Base-by-base conservation (phyloP, 2,329 filamentous ascomycete genomes). In the Xylariaceae sp. region DNA sequence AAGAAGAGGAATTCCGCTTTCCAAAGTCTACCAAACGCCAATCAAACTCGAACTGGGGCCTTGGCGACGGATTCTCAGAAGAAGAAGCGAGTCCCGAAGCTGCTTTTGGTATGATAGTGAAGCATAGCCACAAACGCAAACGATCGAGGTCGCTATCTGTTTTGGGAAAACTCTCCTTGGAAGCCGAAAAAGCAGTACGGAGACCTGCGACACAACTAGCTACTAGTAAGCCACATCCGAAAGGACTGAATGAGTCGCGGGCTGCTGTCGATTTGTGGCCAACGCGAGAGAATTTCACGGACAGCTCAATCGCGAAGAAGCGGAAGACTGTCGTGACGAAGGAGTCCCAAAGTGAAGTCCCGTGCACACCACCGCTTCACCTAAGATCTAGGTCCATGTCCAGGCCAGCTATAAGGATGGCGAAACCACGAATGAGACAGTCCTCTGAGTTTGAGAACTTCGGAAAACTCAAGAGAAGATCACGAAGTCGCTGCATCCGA, bases 41-140 rank as follows among this genome's bases (percentile, higher is more conserved):
- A 34, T 62, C 62, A 8, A 61, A 68, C 48, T 55, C 62, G 1
- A n/a, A 48, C 13, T 72, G 70, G 70, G 53, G 55, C 2, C 37
- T 62, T 50, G 70, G 70, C 3, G 71, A 73, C 50, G 71, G 70
- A 2, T 73, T 73, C 55, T 71, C 71, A 6, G 67, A 52, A 3
- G 68, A 69, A 6, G 71, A 73, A 58, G 65, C 60, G 13, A 67
- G 23, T 8, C 63, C 70, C 3, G 58, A 62, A 35, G 67, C 67
- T 48, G 17, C 58, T 0, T 67, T 68, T 17, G 57, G 57, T 10
- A 64, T 66, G 56, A 64, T 64, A 4, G 63, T 65, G 8, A 66
- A 61, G 44, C 61, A 62, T 42, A 71, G 68, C 45, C 62, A 62
- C 37, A 72, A 69, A 56, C 67, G 65, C 50, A 67, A 59, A 48